phyloP scores from a whole-genome alignment of 2,329 filamentous ascomycete genomes.

The Huntiella abstrusa region DNA sequence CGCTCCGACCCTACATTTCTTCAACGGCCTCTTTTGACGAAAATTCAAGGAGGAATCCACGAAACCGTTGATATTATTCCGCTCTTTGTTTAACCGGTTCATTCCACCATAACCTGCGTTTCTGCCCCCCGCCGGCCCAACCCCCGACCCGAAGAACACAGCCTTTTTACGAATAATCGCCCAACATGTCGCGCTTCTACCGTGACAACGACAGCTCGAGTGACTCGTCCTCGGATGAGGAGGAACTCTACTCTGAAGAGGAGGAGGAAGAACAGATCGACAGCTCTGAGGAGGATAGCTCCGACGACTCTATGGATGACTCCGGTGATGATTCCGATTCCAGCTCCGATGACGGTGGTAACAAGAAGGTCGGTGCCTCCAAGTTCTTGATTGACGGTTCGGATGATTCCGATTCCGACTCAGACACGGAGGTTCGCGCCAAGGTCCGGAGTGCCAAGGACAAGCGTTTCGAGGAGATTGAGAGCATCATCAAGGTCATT shows the following conservation, averaged over 20 bases:
- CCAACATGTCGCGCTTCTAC: constrained; percentile 84
- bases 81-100: no score
- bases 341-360: constrained; percentile 33
- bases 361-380: constrained; percentile 50
- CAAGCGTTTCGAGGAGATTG: constrained; percentile 87
- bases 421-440: constrained; percentile 65
- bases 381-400: constrained; percentile 62
- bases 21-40: no score
- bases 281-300: constrained; percentile 29
- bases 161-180: not conserved
- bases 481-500: constrained; percentile 73
- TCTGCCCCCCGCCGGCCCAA: not conserved
- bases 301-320: constrained; percentile 29
- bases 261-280: constrained; percentile 33
- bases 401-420: constrained; percentile 46
- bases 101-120: not conserved
- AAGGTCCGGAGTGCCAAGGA: constrained; percentile 82
- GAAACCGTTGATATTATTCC: no score
- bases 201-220: constrained; percentile 86
- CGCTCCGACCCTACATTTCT: constrained; percentile 9
- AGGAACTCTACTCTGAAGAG: constrained; percentile 78
- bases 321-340: constrained; percentile 22
- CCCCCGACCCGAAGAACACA: constrained; percentile 1
- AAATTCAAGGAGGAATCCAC: no score
- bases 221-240: constrained; percentile 91